A percentile compares a stretch with the other conserved stretches of the same genome.
Conservation (phyloP, 2,329 filamentous ascomycete genomes). For the Chaetoscypha palmicola region DNA sequence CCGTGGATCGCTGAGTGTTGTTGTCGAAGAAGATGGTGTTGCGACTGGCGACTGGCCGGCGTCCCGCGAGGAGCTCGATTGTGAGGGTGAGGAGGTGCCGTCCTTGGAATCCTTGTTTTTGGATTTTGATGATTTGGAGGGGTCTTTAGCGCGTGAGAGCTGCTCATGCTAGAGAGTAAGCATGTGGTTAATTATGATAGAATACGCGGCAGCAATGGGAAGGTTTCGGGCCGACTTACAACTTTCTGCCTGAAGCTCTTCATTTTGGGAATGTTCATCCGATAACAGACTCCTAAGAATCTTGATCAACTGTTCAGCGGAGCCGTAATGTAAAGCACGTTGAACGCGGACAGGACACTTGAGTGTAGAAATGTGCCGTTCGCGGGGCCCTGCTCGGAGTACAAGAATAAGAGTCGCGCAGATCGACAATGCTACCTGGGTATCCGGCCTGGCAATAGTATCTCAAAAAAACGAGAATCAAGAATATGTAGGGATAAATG, state of each 20-base stretch:
- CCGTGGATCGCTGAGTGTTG: constrained; percentile 75
- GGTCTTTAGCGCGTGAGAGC: constrained; percentile 83
- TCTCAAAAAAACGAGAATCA: no score
- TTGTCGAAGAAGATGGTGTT: constrained; percentile 85
- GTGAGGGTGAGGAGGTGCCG: constrained; percentile 72
- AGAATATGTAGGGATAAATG: no score
- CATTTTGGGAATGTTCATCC: constrained; percentile 55
- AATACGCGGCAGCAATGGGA: background rate
- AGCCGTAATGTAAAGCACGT: no score
- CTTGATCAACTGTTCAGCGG: no score
- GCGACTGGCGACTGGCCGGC: constrained; percentile 52
- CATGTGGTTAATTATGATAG: constrained; percentile 19
- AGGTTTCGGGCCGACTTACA: constrained; percentile 49
- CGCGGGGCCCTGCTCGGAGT: no score
- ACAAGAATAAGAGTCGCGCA: no score
- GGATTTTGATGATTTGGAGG: constrained; percentile 70
- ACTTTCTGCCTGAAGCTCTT: constrained; percentile 97
- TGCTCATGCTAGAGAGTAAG: constrained; percentile 58
- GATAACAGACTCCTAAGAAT: no score
- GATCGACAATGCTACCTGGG: no score
- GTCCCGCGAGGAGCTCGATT: constrained; percentile 42
- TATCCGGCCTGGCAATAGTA: no score
- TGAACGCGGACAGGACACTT: no score
- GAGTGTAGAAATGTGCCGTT: no score
- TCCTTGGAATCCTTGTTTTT: constrained; percentile 67